Conservation (phyloP, 1,139 yeast genomes). For the Lodderomyces beijingensis region DNA sequence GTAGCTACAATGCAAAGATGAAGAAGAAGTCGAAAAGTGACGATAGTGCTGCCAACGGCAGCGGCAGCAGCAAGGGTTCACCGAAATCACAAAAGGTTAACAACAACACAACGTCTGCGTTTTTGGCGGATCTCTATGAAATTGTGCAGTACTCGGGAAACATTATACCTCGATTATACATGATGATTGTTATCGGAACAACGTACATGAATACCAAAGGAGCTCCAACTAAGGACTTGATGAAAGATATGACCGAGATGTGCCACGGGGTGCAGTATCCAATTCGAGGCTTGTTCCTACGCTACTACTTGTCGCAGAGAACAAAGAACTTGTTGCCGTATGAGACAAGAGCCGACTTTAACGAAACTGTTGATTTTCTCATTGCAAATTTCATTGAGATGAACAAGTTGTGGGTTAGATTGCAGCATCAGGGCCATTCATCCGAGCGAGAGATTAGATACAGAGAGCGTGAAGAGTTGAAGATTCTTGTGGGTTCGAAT, state of each 20-base stretch:
- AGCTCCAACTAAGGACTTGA: slow-evolving; percentile 79
- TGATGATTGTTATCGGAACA: slow-evolving; percentile 95
- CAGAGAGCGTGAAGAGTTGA: slow-evolving; percentile 81
- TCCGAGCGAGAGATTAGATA: slow-evolving; percentile 73
- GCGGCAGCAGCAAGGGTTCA: slow-evolving; percentile 1
- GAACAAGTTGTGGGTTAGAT: slow-evolving; percentile 96
- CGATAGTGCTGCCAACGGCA: slow-evolving; percentile 1
- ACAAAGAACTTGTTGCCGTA: slow-evolving; percentile 68
- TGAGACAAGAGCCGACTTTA: slow-evolving; percentile 42
- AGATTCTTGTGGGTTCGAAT: slow-evolving; percentile 89
- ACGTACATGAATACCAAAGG: slow-evolving; percentile 76
- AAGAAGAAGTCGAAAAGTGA: slow-evolving; percentile 3
- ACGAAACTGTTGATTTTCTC: slow-evolving; percentile 68
- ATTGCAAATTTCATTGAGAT: slow-evolving; percentile 88
- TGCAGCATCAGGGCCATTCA: slow-evolving; percentile 94
- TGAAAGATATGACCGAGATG: slow-evolving; percentile 98
- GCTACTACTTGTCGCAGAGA: slow-evolving; percentile 85
- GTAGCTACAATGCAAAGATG: slow-evolving; percentile 48
- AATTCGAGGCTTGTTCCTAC: slow-evolving; percentile 77
- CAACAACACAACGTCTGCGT: slow-evolving; percentile 40
- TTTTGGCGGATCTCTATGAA: slow-evolving; percentile 87
- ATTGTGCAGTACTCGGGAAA: slow-evolving; percentile 94
- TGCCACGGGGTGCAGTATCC: slow-evolving; percentile 98
- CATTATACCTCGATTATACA: slow-evolving; percentile 83
- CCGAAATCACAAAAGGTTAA: neutral